Conservation (phyloP, 441 rosid genomes). For the Pelargonium hybrid region DNA sequence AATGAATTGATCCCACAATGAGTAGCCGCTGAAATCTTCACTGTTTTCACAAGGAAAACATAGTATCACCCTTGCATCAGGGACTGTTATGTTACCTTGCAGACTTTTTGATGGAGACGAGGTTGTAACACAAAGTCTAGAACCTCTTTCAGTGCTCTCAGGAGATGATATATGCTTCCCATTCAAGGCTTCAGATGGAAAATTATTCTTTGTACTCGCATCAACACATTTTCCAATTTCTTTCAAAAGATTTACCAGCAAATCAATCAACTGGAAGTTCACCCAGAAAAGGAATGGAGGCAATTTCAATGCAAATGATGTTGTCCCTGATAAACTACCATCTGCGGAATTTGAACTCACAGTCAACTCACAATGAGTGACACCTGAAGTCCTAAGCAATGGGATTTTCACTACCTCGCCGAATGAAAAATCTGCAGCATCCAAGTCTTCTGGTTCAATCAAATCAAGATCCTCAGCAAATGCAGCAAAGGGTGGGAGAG, state of each 20-base stretch:
- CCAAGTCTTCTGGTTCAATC: slow-evolving; percentile 24
- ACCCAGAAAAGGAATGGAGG: slow-evolving; percentile 72
- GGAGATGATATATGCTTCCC: slow-evolving; percentile 22
- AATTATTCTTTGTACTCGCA: slow-evolving; percentile 18
- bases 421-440: slow-evolving; percentile 31
- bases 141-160: slow-evolving; percentile 26
- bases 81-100: slow-evolving; percentile 46
- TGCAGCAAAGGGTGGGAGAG: slow-evolving; percentile 53
- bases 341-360: slow-evolving; percentile 32
- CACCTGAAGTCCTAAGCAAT: slow-evolving; percentile 58
- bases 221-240: slow-evolving; percentile 38
- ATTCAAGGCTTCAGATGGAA: slow-evolving; percentile 19
- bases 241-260: slow-evolving; percentile 44
- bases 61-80: slow-evolving; percentile 57
- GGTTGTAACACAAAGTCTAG: slow-evolving; percentile 26
- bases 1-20: slow-evolving; percentile 55
- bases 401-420: slow-evolving; percentile 41
- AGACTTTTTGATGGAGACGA: slow-evolving; percentile 32
- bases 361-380: slow-evolving; percentile 37
- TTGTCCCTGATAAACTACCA: slow-evolving; percentile 31
- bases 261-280: slow-evolving; percentile 43
- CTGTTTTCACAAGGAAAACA: slow-evolving; percentile 56
- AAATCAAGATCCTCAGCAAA: slow-evolving; percentile 28
- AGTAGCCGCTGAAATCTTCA: slow-evolving; percentile 29
- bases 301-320: slow-evolving; percentile 52